Evolutionary conservation across 345 rosid genomes (phyloP).

Genomic region (Citrus reticulata): DNA sequence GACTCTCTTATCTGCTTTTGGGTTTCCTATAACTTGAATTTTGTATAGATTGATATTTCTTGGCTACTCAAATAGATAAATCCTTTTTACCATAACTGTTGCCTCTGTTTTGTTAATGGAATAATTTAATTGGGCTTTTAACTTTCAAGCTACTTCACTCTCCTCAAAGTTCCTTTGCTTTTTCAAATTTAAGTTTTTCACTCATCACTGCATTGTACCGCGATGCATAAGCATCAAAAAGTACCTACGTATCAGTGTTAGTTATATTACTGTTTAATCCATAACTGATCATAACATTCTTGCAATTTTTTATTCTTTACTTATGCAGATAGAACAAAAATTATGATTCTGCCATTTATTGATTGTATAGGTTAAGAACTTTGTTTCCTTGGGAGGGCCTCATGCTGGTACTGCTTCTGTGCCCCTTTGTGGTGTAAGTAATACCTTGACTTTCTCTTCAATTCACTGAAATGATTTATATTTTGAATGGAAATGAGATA

Average conservation of each 20-base stretch:
- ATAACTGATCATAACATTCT: neutral
- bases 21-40: neutral
- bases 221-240: neutral
- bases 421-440: constrained; percentile 91
- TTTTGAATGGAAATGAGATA: neutral
- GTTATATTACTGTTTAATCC: neutral
- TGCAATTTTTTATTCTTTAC: neutral
- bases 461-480: neutral
- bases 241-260: neutral
- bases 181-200: neutral
- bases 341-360: neutral
- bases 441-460: neutral
- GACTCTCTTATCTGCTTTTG: neutral
- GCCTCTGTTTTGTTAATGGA: neutral
- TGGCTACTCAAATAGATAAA: neutral
- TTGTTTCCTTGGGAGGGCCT: constrained; percentile 86
- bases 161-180: neutral
- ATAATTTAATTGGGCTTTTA: neutral
- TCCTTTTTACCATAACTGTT: neutral
- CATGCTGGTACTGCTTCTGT: constrained; percentile 98
- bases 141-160: neutral
- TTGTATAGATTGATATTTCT: neutral
- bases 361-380: constrained; percentile 63
- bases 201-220: neutral
- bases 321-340: neutral